Conservation (phyloP, 345 rosid genomes). For the Sapria himalayana region DNA sequence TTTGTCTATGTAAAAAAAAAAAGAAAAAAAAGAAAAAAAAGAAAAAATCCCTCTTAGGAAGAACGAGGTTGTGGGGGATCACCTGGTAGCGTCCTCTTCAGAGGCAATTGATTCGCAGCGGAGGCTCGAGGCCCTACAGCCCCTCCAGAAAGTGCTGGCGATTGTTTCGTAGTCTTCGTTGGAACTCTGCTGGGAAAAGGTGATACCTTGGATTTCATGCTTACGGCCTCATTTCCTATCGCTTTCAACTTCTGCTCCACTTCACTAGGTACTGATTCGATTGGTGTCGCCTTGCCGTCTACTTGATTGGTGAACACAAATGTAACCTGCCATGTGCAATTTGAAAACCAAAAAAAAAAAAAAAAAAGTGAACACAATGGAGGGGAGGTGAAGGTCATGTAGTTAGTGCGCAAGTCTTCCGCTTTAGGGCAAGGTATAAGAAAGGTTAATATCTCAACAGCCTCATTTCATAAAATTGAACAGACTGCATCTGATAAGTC, state of each 20-base stretch:
- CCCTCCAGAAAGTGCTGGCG: constrained; percentile 13
- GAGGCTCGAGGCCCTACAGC: constrained; percentile 8
- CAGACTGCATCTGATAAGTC: too few species aligned
- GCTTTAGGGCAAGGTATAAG: too few species aligned
- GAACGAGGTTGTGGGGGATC: too few species aligned
- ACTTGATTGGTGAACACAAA: constrained; percentile 85
- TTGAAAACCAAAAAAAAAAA: constrained; percentile 3
- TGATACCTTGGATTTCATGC: constrained; percentile 10
- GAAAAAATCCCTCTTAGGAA: too few species aligned
- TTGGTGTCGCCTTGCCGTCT: constrained; percentile 76
- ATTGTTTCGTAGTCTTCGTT: constrained; percentile 14
- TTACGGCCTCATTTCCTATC: constrained; percentile 8
- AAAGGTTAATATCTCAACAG: too few species aligned
- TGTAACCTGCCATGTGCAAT: constrained; percentile 44
- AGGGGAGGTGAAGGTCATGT: background rate
- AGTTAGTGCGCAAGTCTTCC: background rate
- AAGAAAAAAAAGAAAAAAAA: too few species aligned
- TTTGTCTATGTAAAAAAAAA: too few species aligned
- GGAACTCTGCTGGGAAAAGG: constrained; percentile 12
- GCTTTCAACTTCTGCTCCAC: constrained; percentile 14
- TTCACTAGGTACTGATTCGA: constrained; percentile 30
- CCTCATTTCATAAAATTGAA: too few species aligned
- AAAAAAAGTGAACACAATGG: background rate
- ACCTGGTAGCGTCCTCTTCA: too few species aligned
- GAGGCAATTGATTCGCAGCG: constrained; percentile 17